phyloP scores from a whole-genome alignment of 148 eudicot species.

The Rhododendron mucronatum region DNA sequence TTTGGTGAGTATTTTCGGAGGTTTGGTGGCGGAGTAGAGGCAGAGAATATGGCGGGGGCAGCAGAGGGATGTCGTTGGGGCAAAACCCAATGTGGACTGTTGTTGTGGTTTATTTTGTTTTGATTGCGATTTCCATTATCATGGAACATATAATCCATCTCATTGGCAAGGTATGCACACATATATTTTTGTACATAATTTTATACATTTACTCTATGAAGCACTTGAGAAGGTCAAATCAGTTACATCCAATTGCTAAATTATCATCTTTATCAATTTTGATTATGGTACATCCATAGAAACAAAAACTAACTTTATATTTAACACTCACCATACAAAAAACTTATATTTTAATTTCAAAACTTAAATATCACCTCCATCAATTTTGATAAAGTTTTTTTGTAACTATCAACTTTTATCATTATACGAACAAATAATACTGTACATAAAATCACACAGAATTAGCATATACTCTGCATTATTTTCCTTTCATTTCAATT shows the following conservation, averaged over 20 bases:
- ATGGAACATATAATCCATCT: constrained; percentile 45
- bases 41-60: constrained; percentile 15
- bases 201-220: constrained; percentile 20
- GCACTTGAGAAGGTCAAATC: constrained; percentile 51
- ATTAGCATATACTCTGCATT: too few relatives aligned
- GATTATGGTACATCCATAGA: too few relatives aligned
- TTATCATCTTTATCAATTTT: background rate
- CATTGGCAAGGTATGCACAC: constrained; percentile 28
- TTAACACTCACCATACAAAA: too few relatives aligned
- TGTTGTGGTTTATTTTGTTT: constrained; percentile 36
- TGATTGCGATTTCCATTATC: constrained; percentile 36
- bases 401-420: too few relatives aligned
- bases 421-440: too few relatives aligned
- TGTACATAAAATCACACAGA: too few relatives aligned
- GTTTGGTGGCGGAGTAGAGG: background rate
- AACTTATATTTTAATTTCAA: too few relatives aligned
- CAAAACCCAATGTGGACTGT: constrained; percentile 53
- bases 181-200: too few relatives aligned
- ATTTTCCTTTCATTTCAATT: too few relatives aligned
- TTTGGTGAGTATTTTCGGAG: background rate
- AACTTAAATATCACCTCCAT: too few relatives aligned
- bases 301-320: too few relatives aligned
- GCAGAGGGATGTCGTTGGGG: constrained; percentile 32
- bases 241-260: constrained; percentile 10
- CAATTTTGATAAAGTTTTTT: too few relatives aligned